Evolutionary conservation across 768 basidiomycete species (phyloP).

Genomic region (Steccherinum ochraceum): DNA sequence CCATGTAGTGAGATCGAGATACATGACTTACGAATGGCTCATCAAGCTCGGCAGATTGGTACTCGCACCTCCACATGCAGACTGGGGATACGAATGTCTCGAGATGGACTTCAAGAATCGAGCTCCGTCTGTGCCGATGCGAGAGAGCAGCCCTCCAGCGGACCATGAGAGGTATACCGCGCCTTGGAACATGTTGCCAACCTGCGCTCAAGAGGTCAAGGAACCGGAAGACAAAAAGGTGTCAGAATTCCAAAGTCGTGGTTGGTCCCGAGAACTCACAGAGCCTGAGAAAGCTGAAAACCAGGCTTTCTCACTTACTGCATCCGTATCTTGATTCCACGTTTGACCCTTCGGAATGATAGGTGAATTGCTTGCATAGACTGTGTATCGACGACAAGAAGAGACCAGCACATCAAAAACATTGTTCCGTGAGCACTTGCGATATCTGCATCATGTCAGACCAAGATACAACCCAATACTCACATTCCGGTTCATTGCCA

Average conservation of each 20-base stretch:
- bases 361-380: constrained; percentile 27
- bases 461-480: no score
- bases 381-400: constrained; percentile 8
- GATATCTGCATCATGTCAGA: no score
- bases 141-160: constrained; percentile 23
- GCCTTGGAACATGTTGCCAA: constrained; percentile 31
- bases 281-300: constrained; percentile 23
- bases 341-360: constrained; percentile 23
- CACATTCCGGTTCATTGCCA: constrained; percentile 33
- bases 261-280: no score
- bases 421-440: no score
- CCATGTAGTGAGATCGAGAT: not conserved
- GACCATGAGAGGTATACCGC: constrained; percentile 32
- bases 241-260: no score
- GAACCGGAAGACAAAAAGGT: no score
- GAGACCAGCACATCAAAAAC: not conserved
- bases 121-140: constrained; percentile 21
- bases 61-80: constrained; percentile 29
- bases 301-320: constrained; percentile 27
- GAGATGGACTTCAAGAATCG: constrained; percentile 26
- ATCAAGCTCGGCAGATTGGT: constrained; percentile 28
- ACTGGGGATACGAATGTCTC: constrained; percentile 32
- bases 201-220: no score
- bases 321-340: constrained; percentile 29
- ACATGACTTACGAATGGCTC: constrained; percentile 29